Conservation (phyloP, 805 yeast genomes). For the Wickerhamiella brachini region DNA sequence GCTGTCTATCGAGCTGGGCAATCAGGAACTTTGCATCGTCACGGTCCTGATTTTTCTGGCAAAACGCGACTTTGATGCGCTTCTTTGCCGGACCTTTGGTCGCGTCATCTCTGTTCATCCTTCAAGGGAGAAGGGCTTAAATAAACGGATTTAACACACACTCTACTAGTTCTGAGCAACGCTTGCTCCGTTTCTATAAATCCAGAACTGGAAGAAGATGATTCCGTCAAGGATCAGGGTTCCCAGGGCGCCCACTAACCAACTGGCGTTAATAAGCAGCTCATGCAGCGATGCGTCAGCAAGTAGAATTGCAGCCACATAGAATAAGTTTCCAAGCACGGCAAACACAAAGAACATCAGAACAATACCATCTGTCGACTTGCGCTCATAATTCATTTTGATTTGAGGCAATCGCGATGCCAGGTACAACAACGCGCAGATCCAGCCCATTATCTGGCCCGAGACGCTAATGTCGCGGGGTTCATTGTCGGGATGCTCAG, state of each 20-base stretch:
- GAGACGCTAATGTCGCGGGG: slow-evolving; percentile 47
- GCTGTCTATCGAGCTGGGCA: neutral
- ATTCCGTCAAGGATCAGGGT: slow-evolving; percentile 72
- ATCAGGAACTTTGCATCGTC: neutral
- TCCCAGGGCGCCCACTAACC: slow-evolving; percentile 88
- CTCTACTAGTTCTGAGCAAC: slow-evolving; percentile 2
- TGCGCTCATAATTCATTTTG: slow-evolving; percentile 66
- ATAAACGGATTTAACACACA: neutral
- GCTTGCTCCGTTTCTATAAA: slow-evolving; percentile 29
- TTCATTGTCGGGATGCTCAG: slow-evolving; percentile 29
- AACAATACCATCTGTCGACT: slow-evolving; percentile 90
- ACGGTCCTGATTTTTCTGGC: neutral
- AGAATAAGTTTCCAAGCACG: slow-evolving; percentile 83
- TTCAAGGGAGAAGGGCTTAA: no score
- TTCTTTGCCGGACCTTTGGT: neutral
- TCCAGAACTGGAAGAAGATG: slow-evolving; percentile 75
- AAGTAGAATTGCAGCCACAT: slow-evolving; percentile 71
- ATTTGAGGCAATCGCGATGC: slow-evolving; percentile 93
- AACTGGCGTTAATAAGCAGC: slow-evolving; percentile 68
- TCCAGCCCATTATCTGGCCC: slow-evolving; percentile 79
- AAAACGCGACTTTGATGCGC: neutral
- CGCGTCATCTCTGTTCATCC: no score
- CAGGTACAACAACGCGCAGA: slow-evolving; percentile 35
- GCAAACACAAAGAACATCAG: slow-evolving; percentile 91
- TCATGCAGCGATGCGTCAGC: slow-evolving; percentile 53